Evolutionary conservation across 164 flowering plant species (phyloP), one percentile per base, ranked within the genome.

Genomic region (Akebia trifoliata): DNA sequence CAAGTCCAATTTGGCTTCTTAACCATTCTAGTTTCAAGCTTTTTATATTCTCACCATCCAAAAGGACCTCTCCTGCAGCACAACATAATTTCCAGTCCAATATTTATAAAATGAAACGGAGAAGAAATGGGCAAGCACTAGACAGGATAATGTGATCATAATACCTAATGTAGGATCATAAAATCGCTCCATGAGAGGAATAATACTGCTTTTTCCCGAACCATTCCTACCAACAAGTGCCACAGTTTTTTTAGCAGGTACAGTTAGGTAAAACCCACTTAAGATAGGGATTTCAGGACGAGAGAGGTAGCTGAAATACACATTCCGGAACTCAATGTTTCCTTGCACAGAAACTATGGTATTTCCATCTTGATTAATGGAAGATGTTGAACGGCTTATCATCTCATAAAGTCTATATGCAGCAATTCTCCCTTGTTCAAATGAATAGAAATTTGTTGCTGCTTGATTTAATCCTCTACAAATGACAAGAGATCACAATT

Each of bases 141-240:
- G n/a, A n/a, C n/a, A n/a, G n/a, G n/a, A n/a, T n/a, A n/a, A n/a
- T n/a, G 24, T 15, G 15, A 25, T 8, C 31, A 25, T n/a, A 48
- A 31, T 80, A 90, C 97, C 97, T 85, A 90, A 79, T 15, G 93
- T 90, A 64, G 98, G 98, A 70, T 89, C 98, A 80, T 92, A 89
- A 78, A 92, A 92, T 49, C 98, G 79, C 69, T 92, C 98, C 98
- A 92, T 92, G 36, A 92, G 89, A 18, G 98, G 98, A 50, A 92
- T 92, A 57, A 92, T 92, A 61, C 98, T 92, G 78, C 98, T 92
- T 68, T 92, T 92, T 51, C 98, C 98, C 47, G 98, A 92, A 28
- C 98, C 98, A 72, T 86, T 91, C 72, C 96, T 80, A 39, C 98
- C 98, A 71, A 91, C 98, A 72, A 91, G 96, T 57, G 98, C 98